phyloP scores from a whole-genome alignment of 1,284 basidiomycete species.

The Athelia sp. region DNA sequence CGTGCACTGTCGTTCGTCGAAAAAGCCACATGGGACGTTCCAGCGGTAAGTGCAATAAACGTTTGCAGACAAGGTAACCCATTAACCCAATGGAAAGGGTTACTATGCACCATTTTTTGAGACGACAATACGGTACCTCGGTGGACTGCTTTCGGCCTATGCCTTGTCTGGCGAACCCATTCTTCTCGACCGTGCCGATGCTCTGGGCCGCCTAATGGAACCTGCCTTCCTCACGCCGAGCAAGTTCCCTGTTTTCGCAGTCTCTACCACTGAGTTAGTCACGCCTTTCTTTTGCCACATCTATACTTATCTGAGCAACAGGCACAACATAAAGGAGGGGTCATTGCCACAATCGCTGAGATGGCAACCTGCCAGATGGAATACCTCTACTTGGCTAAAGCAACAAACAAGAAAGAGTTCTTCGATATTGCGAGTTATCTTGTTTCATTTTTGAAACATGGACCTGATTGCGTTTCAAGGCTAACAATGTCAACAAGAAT shows the following conservation, averaged over 20 bases:
- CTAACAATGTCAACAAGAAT: constrained; percentile 43
- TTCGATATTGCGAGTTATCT: constrained; percentile 35
- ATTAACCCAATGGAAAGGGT: constrained; percentile 16
- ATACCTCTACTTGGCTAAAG: constrained; percentile 52
- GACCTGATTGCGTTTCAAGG: constrained; percentile 27
- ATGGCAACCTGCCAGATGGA: constrained; percentile 54
- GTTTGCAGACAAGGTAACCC: background rate
- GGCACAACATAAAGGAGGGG: constrained; percentile 18
- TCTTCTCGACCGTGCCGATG: constrained; percentile 44
- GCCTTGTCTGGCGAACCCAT: constrained; percentile 54
- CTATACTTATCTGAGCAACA: constrained; percentile 17
- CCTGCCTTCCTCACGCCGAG: constrained; percentile 45
- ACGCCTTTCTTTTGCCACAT: background rate
- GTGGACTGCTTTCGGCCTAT: constrained; percentile 79
- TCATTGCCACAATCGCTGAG: constrained; percentile 45
- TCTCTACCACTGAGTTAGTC: constrained; percentile 44
- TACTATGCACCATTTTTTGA: constrained; percentile 68
- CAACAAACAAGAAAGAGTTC: constrained; percentile 44
- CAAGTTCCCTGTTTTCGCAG: constrained; percentile 43
- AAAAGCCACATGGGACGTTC: constrained; percentile 24
- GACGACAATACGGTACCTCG: constrained; percentile 84
- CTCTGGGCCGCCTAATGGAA: constrained; percentile 45
- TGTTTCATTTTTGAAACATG: constrained; percentile 1
- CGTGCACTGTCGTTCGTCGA: constrained; percentile 70
- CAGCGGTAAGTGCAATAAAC: constrained; percentile 1